A percentile compares a stretch with the other conserved stretches of the same genome.
phyloP scores from a whole-genome alignment of 2,329 filamentous ascomycete genomes.

The Alternaria atra region DNA sequence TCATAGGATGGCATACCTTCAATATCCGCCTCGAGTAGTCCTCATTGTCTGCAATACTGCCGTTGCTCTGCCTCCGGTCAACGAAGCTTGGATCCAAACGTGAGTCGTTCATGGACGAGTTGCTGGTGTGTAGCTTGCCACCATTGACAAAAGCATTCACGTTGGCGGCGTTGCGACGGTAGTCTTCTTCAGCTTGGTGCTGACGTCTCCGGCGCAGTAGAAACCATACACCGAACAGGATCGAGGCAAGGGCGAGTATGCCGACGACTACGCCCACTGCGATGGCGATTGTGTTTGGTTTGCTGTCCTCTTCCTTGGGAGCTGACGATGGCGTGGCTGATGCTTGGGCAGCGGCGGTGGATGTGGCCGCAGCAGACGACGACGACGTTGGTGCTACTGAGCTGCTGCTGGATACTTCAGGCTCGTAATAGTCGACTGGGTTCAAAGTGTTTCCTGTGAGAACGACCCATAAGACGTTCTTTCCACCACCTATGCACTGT shows the following conservation, averaged over 20 bases:
- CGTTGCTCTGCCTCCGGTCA: slow-evolving; percentile 86
- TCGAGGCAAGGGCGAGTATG: slow-evolving; percentile 72
- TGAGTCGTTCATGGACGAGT: slow-evolving; percentile 78
- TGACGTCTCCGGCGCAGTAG: slow-evolving; percentile 79
- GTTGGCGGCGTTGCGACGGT: slow-evolving; percentile 80
- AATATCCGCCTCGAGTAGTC: slow-evolving; percentile 96
- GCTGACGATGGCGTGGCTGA: slow-evolving; percentile 41
- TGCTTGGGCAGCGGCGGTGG: slow-evolving; percentile 26
- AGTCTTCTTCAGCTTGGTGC: slow-evolving; percentile 81
- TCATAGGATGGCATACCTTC: slow-evolving; percentile 67
- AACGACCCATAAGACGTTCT: slow-evolving; percentile 60
- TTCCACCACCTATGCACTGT: slow-evolving; percentile 65
- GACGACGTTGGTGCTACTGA: slow-evolving; percentile 24
- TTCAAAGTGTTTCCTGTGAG: slow-evolving; percentile 59
- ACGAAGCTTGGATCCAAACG: slow-evolving; percentile 85
- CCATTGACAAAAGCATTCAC: slow-evolving; percentile 76
- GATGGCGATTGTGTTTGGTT: slow-evolving; percentile 80
- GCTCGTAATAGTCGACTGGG: slow-evolving; percentile 46
- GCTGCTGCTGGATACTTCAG: slow-evolving; percentile 28
- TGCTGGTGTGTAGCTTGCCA: slow-evolving; percentile 69
- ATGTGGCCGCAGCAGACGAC: slow-evolving; percentile 23
- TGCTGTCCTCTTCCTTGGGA: slow-evolving; percentile 44
- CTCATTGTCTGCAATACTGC: slow-evolving; percentile 95
- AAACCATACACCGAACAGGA: slow-evolving; percentile 75
- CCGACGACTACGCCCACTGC: slow-evolving; percentile 89